Base-by-base conservation (phyloP, 208 protist species). In the Trypanosoma mega region DNA sequence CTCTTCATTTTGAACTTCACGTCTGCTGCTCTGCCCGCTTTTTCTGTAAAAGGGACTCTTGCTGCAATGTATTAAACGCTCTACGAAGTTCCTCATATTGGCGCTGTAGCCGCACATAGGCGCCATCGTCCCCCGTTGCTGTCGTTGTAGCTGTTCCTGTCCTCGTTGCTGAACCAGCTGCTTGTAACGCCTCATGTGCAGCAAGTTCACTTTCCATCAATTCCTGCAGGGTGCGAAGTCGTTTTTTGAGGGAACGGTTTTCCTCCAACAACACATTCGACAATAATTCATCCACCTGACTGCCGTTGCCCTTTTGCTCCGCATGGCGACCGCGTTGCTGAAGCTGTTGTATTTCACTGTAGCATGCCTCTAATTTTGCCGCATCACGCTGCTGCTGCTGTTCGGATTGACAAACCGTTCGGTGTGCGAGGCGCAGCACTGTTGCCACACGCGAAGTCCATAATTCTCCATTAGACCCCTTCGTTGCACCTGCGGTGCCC, bases 221-320 rank as follows among this genome's bases (percentile, higher is more conserved):
- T 6, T 83, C 80, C 44, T 77, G 71, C 45, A 91, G 24, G 0
- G 63, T 49, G n/a, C 64, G 71, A 11, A 87, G 34, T 20, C 80
- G 84, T 44, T 80, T 61, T 64, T 83, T 85, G 23, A 91, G 39
- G 2, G 63, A 12, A 0, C 53, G 55, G 63, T 88, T 88, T 50
- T 88, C 80, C 59, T 63, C 63, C 49, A 72, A 11, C 8, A 79
- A 31, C 14, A 72, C 8, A 26, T 39, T 16, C 6, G 45, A 33
- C n/a, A 69, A 26, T 21, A 23, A 20, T 8, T 3, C 23, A 3
- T 29, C 7, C 26, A 60, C 51, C 24, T 61, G 34, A 5, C 52
- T 31, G 3, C 36, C 34, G 18, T 51, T 31, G 24, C 3, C 20
- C 20, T 14, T 30, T 31, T 18, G 26, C 47, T 69, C 62, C 33